These are phyloP conservation scores for Xylaria intraflava DNA, from an alignment of 495 filamentous ascomycete genomes.

Conservation along the genomic window DNA sequence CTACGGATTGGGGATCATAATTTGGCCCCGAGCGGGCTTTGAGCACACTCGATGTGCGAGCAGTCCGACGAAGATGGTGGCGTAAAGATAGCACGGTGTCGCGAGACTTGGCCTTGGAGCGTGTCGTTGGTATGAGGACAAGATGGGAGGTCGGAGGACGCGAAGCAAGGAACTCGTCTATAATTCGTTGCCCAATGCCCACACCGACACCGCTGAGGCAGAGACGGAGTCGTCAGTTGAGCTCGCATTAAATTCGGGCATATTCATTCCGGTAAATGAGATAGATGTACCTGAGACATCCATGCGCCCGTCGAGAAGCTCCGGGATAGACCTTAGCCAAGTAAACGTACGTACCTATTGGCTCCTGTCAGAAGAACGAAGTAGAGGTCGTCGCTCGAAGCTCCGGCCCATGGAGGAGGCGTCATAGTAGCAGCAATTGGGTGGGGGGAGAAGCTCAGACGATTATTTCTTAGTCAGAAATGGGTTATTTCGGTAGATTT, in stretches of 20 bases:
- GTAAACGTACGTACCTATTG: constrained; percentile 51
- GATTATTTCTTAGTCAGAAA: too few species aligned
- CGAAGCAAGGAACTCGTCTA: constrained; percentile 77
- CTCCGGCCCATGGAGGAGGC: constrained; percentile 45
- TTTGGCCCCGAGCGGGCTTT: constrained; percentile 31
- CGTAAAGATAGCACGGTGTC: constrained; percentile 51
- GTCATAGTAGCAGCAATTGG: constrained; percentile 22
- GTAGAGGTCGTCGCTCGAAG: constrained; percentile 38
- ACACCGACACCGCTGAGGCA: constrained; percentile 75
- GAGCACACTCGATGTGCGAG: constrained; percentile 29
- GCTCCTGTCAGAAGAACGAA: constrained; percentile 64
- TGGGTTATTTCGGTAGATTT: too few species aligned
- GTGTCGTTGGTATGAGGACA: constrained; percentile 60
- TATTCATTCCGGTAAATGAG: not conserved
- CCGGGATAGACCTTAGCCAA: not conserved
- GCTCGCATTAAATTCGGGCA: not conserved
- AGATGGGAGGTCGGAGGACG: constrained; percentile 56
- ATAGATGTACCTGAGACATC: not conserved
- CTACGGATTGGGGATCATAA: constrained; percentile 39
- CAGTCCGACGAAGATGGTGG: constrained; percentile 42
- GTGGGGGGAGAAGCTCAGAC: too few species aligned
- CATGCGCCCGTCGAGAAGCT: not conserved
- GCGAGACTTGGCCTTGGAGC: constrained; percentile 51
- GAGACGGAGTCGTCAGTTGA: constrained; percentile 11
- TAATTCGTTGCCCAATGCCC: constrained; percentile 76